Conservation (phyloP, 2,329 filamentous ascomycete genomes). For the Penicillium concentricum region DNA sequence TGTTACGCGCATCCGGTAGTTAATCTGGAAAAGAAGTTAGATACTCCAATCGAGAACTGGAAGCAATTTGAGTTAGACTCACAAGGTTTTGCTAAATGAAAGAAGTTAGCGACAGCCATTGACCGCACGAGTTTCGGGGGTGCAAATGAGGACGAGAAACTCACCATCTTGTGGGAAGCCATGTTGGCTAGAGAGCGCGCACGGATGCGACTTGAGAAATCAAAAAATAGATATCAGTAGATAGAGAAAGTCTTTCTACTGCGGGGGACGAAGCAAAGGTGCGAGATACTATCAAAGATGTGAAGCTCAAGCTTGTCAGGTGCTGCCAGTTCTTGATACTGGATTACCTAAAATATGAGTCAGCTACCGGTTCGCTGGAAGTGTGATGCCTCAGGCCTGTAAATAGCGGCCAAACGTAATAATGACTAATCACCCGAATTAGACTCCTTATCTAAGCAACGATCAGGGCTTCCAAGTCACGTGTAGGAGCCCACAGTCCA, state of each 20-base stretch:
- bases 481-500: conserved; percentile 32
- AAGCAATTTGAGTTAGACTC: conserved; percentile 35
- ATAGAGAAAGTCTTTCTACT: conserved; percentile 24
- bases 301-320: conserved; percentile 21
- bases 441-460: not conserved
- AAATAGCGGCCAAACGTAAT: too few species aligned
- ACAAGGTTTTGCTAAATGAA: conserved; percentile 62
- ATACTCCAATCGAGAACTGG: not conserved
- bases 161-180: conserved; percentile 93
- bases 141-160: conserved; percentile 41
- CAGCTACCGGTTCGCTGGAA: not conserved
- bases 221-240: conserved; percentile 30
- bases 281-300: conserved; percentile 16
- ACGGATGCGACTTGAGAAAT: conserved; percentile 46
- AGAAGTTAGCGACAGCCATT: conserved; percentile 53
- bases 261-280: conserved; percentile 14
- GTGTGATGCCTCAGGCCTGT: not conserved
- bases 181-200: conserved; percentile 44
- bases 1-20: conserved; percentile 98
- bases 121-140: conserved; percentile 13
- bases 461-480: conserved; percentile 11
- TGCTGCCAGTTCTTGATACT: conserved; percentile 9
- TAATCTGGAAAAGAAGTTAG: conserved; percentile 72
- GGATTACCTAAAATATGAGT: conserved; percentile 2
- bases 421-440: not conserved